phyloP scores from a whole-genome alignment of 495 filamentous ascomycete species.

The Evernia prunastri region DNA sequence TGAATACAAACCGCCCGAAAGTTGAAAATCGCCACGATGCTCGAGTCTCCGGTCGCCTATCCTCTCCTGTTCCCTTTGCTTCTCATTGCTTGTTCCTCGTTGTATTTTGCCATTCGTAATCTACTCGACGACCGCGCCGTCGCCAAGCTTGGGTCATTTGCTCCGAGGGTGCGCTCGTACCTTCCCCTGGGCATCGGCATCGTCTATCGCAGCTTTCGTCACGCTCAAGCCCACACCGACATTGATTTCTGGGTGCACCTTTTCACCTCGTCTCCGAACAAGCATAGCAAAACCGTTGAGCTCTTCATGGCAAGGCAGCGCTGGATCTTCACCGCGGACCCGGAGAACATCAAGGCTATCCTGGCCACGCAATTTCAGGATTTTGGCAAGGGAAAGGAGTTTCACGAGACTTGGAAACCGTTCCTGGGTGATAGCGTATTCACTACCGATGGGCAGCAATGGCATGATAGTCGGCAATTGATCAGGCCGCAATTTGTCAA shows the following conservation, averaged over 20 bases:
- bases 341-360: conserved; percentile 66
- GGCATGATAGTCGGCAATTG: conserved; percentile 69
- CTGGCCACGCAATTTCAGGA: conserved; percentile 66
- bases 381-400: conserved; percentile 64
- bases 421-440: conserved; percentile 80
- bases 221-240: conserved; percentile 46
- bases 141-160: conserved; percentile 5
- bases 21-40: conserved; percentile 1
- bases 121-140: neutral
- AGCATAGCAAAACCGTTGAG: conserved; percentile 52
- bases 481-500: conserved; percentile 79
- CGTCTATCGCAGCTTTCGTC: conserved; percentile 30
- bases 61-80: neutral
- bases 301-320: conserved; percentile 42
- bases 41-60: conserved; percentile 5
- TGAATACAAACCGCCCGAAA: neutral
- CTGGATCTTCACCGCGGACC: conserved; percentile 58
- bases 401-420: conserved; percentile 62
- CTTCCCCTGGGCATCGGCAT: conserved; percentile 18
- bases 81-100: neutral
- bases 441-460: conserved; percentile 63
- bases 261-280: conserved; percentile 35
- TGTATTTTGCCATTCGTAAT: neutral
- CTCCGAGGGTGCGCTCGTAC: neutral
- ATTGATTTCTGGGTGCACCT: conserved; percentile 53